These are phyloP conservation scores for Zarea fungicola DNA, from an alignment of 2,329 filamentous ascomycete species.

Conservation along the genomic window DNA sequence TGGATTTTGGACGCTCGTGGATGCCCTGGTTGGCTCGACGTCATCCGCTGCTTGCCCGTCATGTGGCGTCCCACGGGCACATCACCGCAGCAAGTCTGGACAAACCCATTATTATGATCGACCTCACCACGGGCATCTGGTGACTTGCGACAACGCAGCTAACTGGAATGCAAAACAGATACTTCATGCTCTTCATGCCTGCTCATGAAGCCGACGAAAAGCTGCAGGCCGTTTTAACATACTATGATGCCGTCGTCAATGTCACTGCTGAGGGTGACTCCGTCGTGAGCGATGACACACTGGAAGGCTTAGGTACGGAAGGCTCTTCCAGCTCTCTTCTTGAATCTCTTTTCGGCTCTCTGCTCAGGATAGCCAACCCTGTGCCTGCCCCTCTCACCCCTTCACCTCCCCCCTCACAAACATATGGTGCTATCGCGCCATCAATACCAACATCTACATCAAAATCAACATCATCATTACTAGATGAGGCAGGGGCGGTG, in stretches of 20 bases:
- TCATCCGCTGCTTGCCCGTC: conserved; percentile 21
- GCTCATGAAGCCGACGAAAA: conserved; percentile 58
- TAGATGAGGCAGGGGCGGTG: conserved; percentile 15
- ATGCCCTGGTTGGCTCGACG: conserved; percentile 7
- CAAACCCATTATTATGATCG: background rate
- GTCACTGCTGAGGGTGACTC: conserved; percentile 94
- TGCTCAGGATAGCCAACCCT: conserved; percentile 61
- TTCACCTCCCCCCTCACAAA: conserved; percentile 15
- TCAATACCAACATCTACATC: background rate
- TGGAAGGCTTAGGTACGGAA: conserved; percentile 90
- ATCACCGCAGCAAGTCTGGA: background rate
- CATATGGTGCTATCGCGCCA: conserved; percentile 14
- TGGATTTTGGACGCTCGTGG: background rate
- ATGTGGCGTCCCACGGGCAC: conserved; percentile 18
- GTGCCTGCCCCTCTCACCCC: conserved; percentile 28
- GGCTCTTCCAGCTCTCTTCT: conserved; percentile 54
- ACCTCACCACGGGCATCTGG: background rate
- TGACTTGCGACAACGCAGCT: conserved; percentile 3
- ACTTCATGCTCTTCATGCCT: conserved; percentile 90
- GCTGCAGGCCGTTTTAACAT: conserved; percentile 78
- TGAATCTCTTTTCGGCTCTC: conserved; percentile 68
- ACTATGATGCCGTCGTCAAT: conserved; percentile 84
- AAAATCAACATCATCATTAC: conserved; percentile 1
- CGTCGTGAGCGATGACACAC: conserved; percentile 80
- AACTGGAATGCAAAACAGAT: conserved; percentile 42